Conservation (phyloP, 2,329 filamentous ascomycete genomes). For the Aureobasidium lini region DNA sequence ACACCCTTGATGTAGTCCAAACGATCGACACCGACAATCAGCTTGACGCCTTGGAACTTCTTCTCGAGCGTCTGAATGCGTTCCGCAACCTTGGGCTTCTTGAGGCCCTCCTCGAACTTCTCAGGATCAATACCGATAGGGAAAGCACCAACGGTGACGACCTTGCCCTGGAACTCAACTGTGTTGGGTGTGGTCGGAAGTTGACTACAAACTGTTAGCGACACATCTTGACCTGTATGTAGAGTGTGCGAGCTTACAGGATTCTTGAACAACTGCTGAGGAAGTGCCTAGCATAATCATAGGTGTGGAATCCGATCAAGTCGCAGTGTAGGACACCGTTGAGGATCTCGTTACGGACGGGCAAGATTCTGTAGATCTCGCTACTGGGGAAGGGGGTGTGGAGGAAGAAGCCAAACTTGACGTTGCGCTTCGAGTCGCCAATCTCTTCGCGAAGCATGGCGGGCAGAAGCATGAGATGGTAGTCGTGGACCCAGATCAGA, state of each 20-base stretch:
- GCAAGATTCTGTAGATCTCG: slow-evolving; percentile 92
- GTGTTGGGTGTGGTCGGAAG: slow-evolving; percentile 83
- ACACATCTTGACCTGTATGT: slow-evolving; percentile 4
- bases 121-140: slow-evolving; percentile 97
- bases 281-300: slow-evolving; percentile 98
- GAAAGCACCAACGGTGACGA: slow-evolving; percentile 88
- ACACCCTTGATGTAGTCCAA: slow-evolving; percentile 99
- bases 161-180: slow-evolving; percentile 81
- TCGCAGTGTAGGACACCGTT: slow-evolving; percentile 87
- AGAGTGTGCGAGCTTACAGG: slow-evolving; percentile 45
- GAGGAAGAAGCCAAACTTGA: slow-evolving; percentile 97
- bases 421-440: slow-evolving; percentile 63
- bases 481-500: slow-evolving; percentile 96
- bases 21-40: slow-evolving; percentile 93
- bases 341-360: slow-evolving; percentile 82
- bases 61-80: slow-evolving; percentile 76
- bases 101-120: slow-evolving; percentile 83
- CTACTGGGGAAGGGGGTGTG: slow-evolving; percentile 96
- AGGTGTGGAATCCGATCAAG: slow-evolving; percentile 95
- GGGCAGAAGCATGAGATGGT: slow-evolving; percentile 94
- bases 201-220: slow-evolving; percentile 34
- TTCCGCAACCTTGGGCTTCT: slow-evolving; percentile 78
- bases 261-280: slow-evolving; percentile 94
- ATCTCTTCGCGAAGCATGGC: slow-evolving; percentile 84
- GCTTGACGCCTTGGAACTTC: slow-evolving; percentile 92